Evolutionary conservation across 2,329 filamentous ascomycete species (phyloP), one percentile per base, ranked within the genome.

Genomic region (Rugonectria rugulosa): DNA sequence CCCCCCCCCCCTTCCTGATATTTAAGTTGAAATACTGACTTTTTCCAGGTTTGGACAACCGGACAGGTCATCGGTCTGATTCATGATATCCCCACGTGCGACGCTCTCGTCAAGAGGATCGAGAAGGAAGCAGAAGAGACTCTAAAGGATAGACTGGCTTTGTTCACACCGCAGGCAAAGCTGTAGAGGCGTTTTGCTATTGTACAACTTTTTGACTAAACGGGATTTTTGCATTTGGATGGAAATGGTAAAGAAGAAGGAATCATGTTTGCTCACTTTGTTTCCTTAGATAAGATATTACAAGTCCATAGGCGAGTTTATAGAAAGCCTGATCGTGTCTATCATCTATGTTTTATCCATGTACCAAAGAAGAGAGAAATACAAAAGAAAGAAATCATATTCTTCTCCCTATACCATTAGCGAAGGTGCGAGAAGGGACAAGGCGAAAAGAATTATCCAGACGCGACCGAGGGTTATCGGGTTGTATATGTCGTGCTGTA

Each of bases 41-140:
- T 62, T 59, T 49, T 5, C 53, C 66, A 94, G 90, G 90, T 97
- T 32, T 99, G 95, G 95, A 98, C 95, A 17, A 92, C 94, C 8
- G 95, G 95, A 10, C 94, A 97, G 73, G 94, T 98, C 64, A 97
- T 99, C 63, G 91, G 91, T 6, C 73, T 95, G 52, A 95, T 95
- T 59, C 86, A 94, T 65, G 91, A 95, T 67, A 90, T 93, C 50
- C 90, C 90, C 8, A 91, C 88, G 0, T 94, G 91, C 69, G 82
- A 83, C 41, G 86, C 77, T 1, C 77, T 95, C 21, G 77, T 92
- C 9, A 79, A 79, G 64, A 83, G 91, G 53, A 93, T 95, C 65
- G 90, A 93, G 78, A 87, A 80, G 71, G 91, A 94, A 73, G 90
- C 90, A 1, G 82, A 89, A 70, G 80, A 84, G 53, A 80, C 88